Conservation (phyloP, 192 early-diverging fungal species). For the Linnemannia schmuckeri region DNA sequence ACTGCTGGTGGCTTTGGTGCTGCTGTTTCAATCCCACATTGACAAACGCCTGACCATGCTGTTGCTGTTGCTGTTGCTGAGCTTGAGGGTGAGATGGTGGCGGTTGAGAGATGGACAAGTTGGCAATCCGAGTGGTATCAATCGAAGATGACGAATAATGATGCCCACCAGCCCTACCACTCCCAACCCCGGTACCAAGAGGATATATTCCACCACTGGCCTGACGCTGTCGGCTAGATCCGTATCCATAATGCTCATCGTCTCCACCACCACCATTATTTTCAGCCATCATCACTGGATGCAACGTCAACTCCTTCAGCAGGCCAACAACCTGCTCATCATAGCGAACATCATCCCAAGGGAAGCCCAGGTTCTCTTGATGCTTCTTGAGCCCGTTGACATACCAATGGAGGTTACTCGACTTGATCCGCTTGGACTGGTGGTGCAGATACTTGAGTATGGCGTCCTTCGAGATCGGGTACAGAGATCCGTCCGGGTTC, state of each 20-base stretch:
- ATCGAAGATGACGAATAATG: conserved; percentile 46
- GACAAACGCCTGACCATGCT: not conserved
- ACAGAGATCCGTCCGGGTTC: conserved; percentile 44
- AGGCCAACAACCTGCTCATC: conserved; percentile 51
- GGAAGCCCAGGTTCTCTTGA: conserved; percentile 52
- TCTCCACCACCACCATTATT: conserved; percentile 26
- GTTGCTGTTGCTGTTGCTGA: conserved; percentile 10
- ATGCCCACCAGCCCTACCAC: conserved; percentile 10
- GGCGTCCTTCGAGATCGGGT: conserved; percentile 54
- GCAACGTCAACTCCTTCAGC: conserved; percentile 46
- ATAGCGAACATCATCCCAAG: conserved; percentile 55
- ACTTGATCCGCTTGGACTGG: conserved; percentile 54
- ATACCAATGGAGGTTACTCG: conserved; percentile 55
- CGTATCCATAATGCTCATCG: conserved; percentile 5
- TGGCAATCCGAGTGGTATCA: conserved; percentile 43
- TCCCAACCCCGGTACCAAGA: not conserved
- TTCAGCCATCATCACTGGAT: conserved; percentile 31
- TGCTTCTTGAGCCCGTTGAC: conserved; percentile 55
- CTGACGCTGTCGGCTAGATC: conserved; percentile 31
- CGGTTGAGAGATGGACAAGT: conserved; percentile 41
- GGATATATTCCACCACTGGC: conserved; percentile 10
- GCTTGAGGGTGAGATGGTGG: conserved; percentile 1
- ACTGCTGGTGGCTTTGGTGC: conserved; percentile 25
- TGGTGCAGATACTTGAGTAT: conserved; percentile 55
- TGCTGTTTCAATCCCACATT: conserved; percentile 27